Evolutionary conservation across 2,329 filamentous ascomycete genomes (phyloP).

Genomic region (Alternaria alternata): DNA sequence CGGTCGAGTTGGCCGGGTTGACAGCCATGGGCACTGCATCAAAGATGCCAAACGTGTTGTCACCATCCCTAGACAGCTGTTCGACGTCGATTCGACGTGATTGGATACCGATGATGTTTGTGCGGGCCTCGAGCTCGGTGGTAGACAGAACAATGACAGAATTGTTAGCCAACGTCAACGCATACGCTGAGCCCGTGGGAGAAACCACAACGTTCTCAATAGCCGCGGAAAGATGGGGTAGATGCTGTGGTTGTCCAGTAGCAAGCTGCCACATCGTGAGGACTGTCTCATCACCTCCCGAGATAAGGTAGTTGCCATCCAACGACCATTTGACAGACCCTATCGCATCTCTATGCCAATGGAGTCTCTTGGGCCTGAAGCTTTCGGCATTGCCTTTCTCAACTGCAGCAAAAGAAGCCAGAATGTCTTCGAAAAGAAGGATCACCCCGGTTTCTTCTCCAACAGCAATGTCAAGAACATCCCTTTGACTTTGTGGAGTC

Average conservation of each 20-base stretch:
- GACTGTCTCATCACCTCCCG: constrained; percentile 88
- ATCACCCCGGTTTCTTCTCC: constrained; percentile 81
- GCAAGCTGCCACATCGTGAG: constrained; percentile 94
- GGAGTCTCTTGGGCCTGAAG: constrained; percentile 70
- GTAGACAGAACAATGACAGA: constrained; percentile 91
- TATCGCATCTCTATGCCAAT: constrained; percentile 91
- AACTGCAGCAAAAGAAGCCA: constrained; percentile 62
- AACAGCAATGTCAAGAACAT: constrained; percentile 75
- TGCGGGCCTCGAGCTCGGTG: constrained; percentile 82
- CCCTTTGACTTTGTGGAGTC: constrained; percentile 41
- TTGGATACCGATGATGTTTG: constrained; percentile 86
- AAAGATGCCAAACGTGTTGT: constrained; percentile 32
- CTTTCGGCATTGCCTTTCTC: constrained; percentile 52
- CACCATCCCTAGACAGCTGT: constrained; percentile 34
- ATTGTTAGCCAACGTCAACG: constrained; percentile 87
- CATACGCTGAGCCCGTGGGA: constrained; percentile 79
- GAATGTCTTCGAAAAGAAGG: constrained; percentile 79
- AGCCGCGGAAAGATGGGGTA: constrained; percentile 88
- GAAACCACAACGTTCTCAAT: constrained; percentile 89
- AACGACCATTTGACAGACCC: constrained; percentile 88
- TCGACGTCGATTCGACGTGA: constrained; percentile 45
- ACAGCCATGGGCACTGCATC: constrained; percentile 49
- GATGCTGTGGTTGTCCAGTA: constrained; percentile 79
- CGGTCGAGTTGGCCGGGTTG: constrained; percentile 51
- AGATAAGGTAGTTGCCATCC: constrained; percentile 94